Base-by-base conservation (phyloP, 2,329 filamentous ascomycete genomes). In the Alternaria dauci region DNA sequence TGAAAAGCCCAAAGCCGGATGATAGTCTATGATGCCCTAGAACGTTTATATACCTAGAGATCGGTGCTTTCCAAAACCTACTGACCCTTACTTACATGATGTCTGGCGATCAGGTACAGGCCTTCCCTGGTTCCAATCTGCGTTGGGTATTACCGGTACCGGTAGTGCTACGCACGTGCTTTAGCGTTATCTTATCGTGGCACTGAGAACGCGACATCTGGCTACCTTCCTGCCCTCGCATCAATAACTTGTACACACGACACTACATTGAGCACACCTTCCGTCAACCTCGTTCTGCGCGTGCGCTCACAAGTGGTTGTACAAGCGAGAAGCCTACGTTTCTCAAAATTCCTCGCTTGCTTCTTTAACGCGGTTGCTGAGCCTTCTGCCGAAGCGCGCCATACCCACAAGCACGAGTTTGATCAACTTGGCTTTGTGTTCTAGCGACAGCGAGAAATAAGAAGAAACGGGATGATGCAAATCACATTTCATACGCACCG, bases 161-260 rank as follows among this genome's bases (percentile, higher is more conserved):
- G 50, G 38, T 43, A 53, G 50, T 53, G 50, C 50, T 53, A 26
- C 50, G 50, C 50, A 53, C 38, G 50, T 53, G 50, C 50, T 38
- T 53, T 25, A 25, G 11, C 50, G 2, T 42, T 18, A 53, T 43
- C 38, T n/a, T 54, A 44, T 54, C 20, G 5, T 55, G 43, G 34
- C 34, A 12, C 32, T 36, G 32, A 9, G 41, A 28, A 54, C 14
- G 30, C 52, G 41, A 46, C n/a, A n/a, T n/a, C n/a, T n/a, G n/a
- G n/a, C n/a, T 28, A 28, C 11, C 52, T 54, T 28, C 41, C 14
- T 54, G 41, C 18, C 39, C 20, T 54, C 5, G 36, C 14, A 46
- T 54, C 18, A 46, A 12, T 20, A 16, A 16, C 43, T 47, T 47
- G 25, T 8, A 47, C 23, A 47, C 43, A 47, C 43, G 12, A 30